Base-by-base conservation (phyloP, 306 rosid species). In the Bauhinia variegata region DNA sequence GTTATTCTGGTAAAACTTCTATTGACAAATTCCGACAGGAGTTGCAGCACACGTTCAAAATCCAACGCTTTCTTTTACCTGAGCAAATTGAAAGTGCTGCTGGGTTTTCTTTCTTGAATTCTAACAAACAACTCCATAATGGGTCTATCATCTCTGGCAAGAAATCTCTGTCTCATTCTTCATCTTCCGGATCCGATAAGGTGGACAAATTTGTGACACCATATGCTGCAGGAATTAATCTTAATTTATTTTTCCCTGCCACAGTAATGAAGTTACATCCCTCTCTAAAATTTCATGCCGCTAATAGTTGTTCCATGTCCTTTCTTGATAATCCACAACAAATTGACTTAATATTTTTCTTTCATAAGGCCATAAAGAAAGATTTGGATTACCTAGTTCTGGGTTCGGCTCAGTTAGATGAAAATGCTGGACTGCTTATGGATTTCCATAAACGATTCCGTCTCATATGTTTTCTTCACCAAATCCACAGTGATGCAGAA, bases 301-400 rank as follows among this genome's bases (percentile, higher is more conserved):
- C 62, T 39, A 72, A 75, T 43, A 41, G 67, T 15, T 76, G 74
- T 39, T 68, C 71, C 67, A 72, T 47, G 75, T 80, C 89, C 12
- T 69, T 56, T 66, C 83, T 77, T 38, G 74, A 60, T 67, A 86
- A 86, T 62, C 84, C 88, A 9, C 89, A 87, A 71, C 96, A 95
- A 64, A 80, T 89, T 73, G 98, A 93, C 74, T 51, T 89, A 65
- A 68, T 93, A 64, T 83, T 88, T 78, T 84, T 82, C 84, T 81
- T 89, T 80, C 98, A 93, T 86, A 89, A 89, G 83, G 98, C 97
- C 68, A 84, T 93, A 66, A 93, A 78, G 88, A 85, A 83, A 71
- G 98, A 93, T 74, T 74, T 93, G 88, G 97, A 88, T 28, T 86
- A 83, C 86, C 85, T 93, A 41, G 91, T 89, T 53, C 72, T 60